Evolutionary conservation across 805 yeast genomes (phyloP).

Genomic region (Wickerhamomyces alni): DNA sequence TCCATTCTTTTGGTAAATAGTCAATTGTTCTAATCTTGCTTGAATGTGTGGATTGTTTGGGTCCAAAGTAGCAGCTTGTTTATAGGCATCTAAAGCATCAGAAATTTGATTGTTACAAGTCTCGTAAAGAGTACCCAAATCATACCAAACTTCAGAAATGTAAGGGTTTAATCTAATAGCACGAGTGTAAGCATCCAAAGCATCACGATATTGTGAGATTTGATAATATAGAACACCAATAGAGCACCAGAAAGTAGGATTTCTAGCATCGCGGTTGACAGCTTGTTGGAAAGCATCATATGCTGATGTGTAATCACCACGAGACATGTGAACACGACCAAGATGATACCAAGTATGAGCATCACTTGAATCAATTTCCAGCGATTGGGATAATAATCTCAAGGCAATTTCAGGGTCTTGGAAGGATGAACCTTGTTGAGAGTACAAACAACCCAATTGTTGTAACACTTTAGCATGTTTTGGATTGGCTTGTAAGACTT

Average conservation of each 20-base stretch:
- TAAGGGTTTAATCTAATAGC: conserved; percentile 95
- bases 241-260: conserved; percentile 97
- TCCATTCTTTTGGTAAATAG: conserved; percentile 65
- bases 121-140: conserved; percentile 92
- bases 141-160: conserved; percentile 98
- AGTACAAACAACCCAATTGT: conserved; percentile 91
- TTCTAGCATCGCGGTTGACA: conserved; percentile 91
- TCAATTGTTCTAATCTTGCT: conserved; percentile 83
- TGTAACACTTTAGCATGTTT: conserved; percentile 94
- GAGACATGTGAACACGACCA: conserved; percentile 95
- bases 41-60: conserved; percentile 93
- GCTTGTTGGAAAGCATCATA: conserved; percentile 99
- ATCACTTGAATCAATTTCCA: conserved; percentile 84
- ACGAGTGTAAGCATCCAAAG: conserved; percentile 93
- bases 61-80: conserved; percentile 92
- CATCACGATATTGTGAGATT: conserved; percentile 93
- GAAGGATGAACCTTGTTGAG: conserved; percentile 61
- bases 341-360: conserved; percentile 97
- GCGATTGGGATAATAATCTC: conserved; percentile 73
- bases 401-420: conserved; percentile 82
- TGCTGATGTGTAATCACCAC: conserved; percentile 91
- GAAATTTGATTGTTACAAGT: conserved; percentile 93
- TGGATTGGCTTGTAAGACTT: conserved; percentile 84
- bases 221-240: conserved; percentile 95
- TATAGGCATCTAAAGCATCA: conserved; percentile 95